Evolutionary conservation across 23 red algal genomes (phyloP).

Genomic region (Gracilaria caudata): DNA sequence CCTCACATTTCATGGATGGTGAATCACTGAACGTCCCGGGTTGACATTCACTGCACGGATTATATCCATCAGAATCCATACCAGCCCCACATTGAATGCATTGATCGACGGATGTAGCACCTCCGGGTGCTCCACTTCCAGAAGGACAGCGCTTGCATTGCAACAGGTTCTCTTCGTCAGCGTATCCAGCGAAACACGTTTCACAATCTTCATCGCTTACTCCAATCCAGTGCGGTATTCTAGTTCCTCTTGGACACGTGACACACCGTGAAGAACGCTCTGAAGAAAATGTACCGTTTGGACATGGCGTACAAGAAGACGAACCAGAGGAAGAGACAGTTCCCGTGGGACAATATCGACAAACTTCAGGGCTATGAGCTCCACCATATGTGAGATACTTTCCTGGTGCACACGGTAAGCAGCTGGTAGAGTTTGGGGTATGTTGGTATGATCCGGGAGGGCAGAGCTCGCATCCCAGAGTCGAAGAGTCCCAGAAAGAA

Average conservation of each 20-base stretch:
- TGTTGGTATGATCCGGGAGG: constrained; percentile 7
- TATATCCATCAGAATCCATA: not conserved
- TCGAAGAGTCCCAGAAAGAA: not conserved
- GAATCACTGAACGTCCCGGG: not conserved
- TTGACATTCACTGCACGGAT: not conserved
- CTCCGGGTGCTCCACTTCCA: not conserved
- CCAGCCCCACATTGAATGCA: not conserved
- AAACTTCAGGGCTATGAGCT: not conserved
- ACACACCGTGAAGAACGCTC: not conserved
- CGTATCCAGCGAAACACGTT: not conserved
- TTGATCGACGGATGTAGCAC: not conserved
- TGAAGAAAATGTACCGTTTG: not conserved
- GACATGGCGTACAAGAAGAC: not conserved
- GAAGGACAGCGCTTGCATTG: constrained; percentile 14
- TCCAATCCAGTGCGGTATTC: too few relatives aligned
- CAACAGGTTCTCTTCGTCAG: constrained; percentile 4
- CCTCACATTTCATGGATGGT: not conserved
- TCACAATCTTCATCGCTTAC: too few relatives aligned
- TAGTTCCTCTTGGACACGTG: not conserved
- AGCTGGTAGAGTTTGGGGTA: not conserved
- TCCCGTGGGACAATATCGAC: not conserved
- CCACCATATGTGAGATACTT: not conserved
- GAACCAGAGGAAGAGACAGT: not conserved
- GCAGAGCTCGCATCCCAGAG: not conserved
- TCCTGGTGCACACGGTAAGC: not conserved